Evolutionary conservation across 108 stramenopile genomes (phyloP), one percentile per base, ranked within the genome.

Genomic region (Chaetoceros tenuissimus): DNA sequence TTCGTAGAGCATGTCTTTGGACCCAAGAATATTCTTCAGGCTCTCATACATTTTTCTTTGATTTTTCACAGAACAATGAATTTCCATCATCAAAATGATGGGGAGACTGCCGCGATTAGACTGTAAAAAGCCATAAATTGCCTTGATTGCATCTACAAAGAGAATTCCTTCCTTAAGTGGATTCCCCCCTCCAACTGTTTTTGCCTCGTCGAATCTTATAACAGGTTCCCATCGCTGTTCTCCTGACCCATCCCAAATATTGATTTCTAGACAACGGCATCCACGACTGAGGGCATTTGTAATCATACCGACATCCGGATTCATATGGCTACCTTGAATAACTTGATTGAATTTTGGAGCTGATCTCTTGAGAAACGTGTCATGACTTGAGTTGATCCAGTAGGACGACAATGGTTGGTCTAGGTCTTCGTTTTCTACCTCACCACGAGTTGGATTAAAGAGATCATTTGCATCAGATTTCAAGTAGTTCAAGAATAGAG

Each of bases 11-110:
- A 83, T 22, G 30, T 67, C 67, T 27, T 55, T 31, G 45, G 63
- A 55, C 48, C 73, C 82, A 24, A 89, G 61, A 31, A 81, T 74
- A 8, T 66, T 28, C 24, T 66, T 56, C 18, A 89, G 53, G 28
- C 79, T 67, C 0, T 76, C 52, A 0, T 92, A 91, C 84, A 96
- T 73, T 23, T 59, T 74, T 56, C 81, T 46, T 77, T 97, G 96
- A 60, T 70, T 76, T 24, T 57, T 46, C 31, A 79, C 55, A 13
- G 74, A 74, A 65, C 98, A 98, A 76, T 97, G 95, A 65, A 94
- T 96, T 74, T 98, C 96, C 44, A 98, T 77, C 8, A 85, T 73
- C 27, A 98, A 53, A 53, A 98, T 92, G 43, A 98, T 78, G 16
- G 98, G 96, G 48, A 62, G 94, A 22, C 82, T 71, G 21, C 79